A percentile compares a stretch with the other conserved stretches of the same genome.
Conservation (phyloP, 352 stramenopile genomes). For the Phytophthora cryptogea region DNA sequence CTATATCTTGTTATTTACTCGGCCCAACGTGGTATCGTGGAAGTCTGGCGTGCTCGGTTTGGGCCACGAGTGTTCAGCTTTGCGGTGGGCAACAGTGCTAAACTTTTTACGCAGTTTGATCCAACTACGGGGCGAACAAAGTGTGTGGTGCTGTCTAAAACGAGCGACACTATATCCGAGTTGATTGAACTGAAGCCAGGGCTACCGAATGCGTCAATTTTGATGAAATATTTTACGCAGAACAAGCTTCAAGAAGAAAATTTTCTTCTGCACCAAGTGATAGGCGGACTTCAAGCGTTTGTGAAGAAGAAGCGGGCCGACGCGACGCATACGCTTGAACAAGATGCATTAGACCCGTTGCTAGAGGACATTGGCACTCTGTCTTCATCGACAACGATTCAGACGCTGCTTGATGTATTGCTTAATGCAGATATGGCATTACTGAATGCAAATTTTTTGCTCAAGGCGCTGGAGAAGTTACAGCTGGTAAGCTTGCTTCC, state of each 20-base stretch:
- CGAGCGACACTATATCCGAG: conserved; percentile 39
- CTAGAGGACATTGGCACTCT: conserved; percentile 72
- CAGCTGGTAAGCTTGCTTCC: conserved; percentile 45
- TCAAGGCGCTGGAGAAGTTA: conserved; percentile 67
- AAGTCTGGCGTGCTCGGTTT: conserved; percentile 82
- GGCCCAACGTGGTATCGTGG: conserved; percentile 78
- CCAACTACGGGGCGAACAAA: conserved; percentile 36
- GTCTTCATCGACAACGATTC: conserved; percentile 65
- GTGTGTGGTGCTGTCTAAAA: conserved; percentile 60
- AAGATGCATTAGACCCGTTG: conserved; percentile 55
- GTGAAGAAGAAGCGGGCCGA: conserved; percentile 66
- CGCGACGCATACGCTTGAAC: conserved; percentile 42
- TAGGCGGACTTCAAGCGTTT: conserved; percentile 69
- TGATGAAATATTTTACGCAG: conserved; percentile 87
- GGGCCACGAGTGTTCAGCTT: conserved; percentile 77
- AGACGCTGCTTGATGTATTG: conserved; percentile 77
- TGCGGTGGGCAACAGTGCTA: conserved; percentile 66
- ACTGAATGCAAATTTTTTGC: conserved; percentile 60
- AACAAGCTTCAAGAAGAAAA: conserved; percentile 88
- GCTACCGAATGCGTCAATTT: conserved; percentile 56
- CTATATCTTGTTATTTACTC: conserved; percentile 89
- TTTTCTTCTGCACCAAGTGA: conserved; percentile 84
- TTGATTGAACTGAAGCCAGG: conserved; percentile 64
- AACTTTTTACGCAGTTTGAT: conserved; percentile 68
- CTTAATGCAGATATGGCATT: conserved; percentile 60